Evolutionary conservation across 2,329 filamentous ascomycete genomes (phyloP).

Genomic region (Pseudogymnoascus sp.): DNA sequence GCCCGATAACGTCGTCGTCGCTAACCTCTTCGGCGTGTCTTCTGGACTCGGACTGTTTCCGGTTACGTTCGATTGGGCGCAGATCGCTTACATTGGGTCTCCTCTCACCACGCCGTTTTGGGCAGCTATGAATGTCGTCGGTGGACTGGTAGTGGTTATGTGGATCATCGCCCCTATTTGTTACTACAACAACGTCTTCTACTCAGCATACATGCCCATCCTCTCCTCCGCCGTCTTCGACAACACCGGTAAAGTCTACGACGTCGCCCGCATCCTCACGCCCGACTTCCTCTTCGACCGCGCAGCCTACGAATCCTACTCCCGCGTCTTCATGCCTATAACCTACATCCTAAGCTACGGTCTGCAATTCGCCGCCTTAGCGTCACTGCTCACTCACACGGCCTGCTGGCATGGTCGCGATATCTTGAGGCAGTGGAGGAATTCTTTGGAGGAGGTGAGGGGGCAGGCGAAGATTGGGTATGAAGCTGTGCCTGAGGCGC

Average conservation of each 20-base stretch:
- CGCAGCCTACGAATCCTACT: conserved; percentile 70
- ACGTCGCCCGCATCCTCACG: conserved; percentile 73
- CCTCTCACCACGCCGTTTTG: conserved; percentile 77
- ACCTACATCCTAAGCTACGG: conserved; percentile 83
- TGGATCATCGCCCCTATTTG: conserved; percentile 73
- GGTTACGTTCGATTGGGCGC: conserved; percentile 84
- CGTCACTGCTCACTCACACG: conserved; percentile 72
- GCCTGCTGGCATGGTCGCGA: conserved; percentile 77
- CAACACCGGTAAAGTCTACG: conserved; percentile 70
- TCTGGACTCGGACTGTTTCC: conserved; percentile 79
- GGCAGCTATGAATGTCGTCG: conserved; percentile 77
- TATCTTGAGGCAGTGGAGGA: conserved; percentile 68
- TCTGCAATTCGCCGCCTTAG: conserved; percentile 74
- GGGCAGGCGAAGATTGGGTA: conserved; percentile 43
- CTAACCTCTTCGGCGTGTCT: conserved; percentile 79
- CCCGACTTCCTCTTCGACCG: conserved; percentile 69
- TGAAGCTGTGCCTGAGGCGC: conserved; percentile 34
- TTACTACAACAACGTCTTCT: conserved; percentile 73
- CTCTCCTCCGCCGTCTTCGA: conserved; percentile 79
- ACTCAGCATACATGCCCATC: conserved; percentile 78
- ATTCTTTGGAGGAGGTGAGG: conserved; percentile 55
- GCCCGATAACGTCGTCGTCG: conserved; percentile 74
- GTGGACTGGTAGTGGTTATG: conserved; percentile 72
- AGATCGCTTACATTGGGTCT: conserved; percentile 76
- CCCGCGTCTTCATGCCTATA: conserved; percentile 74